Evolutionary conservation across 2,329 filamentous ascomycete species (phyloP), one percentile per base, ranked within the genome.

Genomic region (Xylaria sp.): DNA sequence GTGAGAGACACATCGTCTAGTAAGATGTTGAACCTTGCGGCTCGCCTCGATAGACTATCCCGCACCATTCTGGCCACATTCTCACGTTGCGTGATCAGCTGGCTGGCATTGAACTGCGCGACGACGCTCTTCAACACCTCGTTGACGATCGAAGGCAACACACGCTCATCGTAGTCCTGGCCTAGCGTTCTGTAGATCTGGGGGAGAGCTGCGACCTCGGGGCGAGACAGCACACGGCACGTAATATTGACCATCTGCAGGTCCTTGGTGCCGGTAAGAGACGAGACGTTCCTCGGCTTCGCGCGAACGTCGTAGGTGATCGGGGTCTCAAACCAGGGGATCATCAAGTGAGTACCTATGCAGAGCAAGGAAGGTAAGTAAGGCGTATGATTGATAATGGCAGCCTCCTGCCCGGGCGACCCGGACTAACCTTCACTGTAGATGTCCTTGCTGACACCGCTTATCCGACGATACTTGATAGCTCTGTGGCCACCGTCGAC

Each of bases 211-310:
- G 90, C 86, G 69, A 99, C 80, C 54, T 92, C 86, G 52, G 94
- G 94, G 66, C 92, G 83, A 54, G 93, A 97, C 48, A 99, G 90
- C 54, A 99, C 94, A 90, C 94, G 93, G 77, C 94, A 99, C 71
- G 93, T 99, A 73, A 99, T 97, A 84, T 99, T 99, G 72, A 97
- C 94, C 94, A 99, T 99, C 81, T 99, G 94, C 76, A 99, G 79
- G 77, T 99, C 94, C 82, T 99, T 99, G 71, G 94, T 99, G 66
- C 94, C 94, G 56, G 94, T 99, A 63, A 99, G 85, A 63, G 94
- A 97, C 63, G 94, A 90, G 66, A 99, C 92, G 70, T 96, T 97
- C 72, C 94, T 88, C 68, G 94, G 94, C 81, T 93, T 97, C 56
- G 94, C 94, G 77, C 94, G 93, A 66, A 99, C 94, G 74, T 99